Percentiles rank a stretch among this genome's conserved stretches.
Conservation (phyloP, 1,139 yeast species). For the Yamadazyma triangularis region DNA sequence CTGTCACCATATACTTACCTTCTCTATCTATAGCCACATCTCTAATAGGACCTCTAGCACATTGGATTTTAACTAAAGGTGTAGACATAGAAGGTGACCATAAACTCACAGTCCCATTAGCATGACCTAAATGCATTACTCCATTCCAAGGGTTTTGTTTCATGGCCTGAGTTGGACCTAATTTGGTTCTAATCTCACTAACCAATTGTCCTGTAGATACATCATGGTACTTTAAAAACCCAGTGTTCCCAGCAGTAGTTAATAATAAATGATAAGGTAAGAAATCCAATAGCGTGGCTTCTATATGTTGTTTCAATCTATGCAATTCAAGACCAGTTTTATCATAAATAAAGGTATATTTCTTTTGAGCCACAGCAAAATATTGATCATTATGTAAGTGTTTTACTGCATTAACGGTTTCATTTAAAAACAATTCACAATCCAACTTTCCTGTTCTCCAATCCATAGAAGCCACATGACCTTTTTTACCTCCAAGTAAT, state of each 20-base stretch:
- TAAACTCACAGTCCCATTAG: slow-evolving; percentile 85
- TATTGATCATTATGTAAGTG: slow-evolving; percentile 89
- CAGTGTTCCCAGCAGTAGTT: slow-evolving; percentile 85
- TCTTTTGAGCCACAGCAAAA: slow-evolving; percentile 96
- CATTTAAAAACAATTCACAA: slow-evolving; percentile 80
- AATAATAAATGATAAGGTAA: slow-evolving; percentile 89
- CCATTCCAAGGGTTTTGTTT: slow-evolving; percentile 95
- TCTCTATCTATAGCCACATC: slow-evolving; percentile 86
- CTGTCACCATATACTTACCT: slow-evolving; percentile 91
- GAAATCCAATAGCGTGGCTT: slow-evolving; percentile 77
- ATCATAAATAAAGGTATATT: slow-evolving; percentile 89
- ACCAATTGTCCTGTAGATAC: slow-evolving; percentile 89
- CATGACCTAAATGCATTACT: slow-evolving; percentile 88
- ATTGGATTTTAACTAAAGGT: slow-evolving; percentile 79
- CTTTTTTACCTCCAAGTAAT: slow-evolving; percentile 82
- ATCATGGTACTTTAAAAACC: slow-evolving; percentile 88
- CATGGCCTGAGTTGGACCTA: slow-evolving; percentile 89
- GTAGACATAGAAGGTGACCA: slow-evolving; percentile 92
- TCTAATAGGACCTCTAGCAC: slow-evolving; percentile 82
- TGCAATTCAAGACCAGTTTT: slow-evolving; percentile 89
- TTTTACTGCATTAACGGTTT: slow-evolving; percentile 86
- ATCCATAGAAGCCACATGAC: slow-evolving; percentile 94
- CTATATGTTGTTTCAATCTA: slow-evolving; percentile 84
- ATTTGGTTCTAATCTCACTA: slow-evolving; percentile 76
- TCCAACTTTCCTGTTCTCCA: slow-evolving; percentile 86